Evolutionary conservation across 768 basidiomycete species (phyloP), one percentile per base, ranked within the genome.

Genomic region (Imleria badia): DNA sequence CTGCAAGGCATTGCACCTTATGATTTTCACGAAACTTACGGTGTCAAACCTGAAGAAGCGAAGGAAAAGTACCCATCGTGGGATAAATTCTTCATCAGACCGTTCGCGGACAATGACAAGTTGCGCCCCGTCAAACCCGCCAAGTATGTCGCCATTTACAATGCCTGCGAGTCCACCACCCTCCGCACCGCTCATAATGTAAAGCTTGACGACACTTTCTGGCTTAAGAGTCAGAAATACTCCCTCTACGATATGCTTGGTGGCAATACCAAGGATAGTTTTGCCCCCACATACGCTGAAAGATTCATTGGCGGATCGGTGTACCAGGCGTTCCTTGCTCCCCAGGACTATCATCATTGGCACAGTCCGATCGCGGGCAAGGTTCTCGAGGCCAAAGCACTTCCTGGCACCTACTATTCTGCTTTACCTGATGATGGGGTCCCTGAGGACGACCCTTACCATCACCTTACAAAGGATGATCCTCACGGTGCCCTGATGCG

Each of bases 171-270:
- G 59, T 81, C 78, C 26, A 73, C 66, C 6, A 60, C 78, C 10
- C 76, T 80, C 63, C 54, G 52, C 40, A 46, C 17, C 66, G 73
- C 55, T 68, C n/a, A n/a, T n/a, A 59, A 78, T 43, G 75, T 82
- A 36, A 57, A 79, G 40, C 64, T 59, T 5, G 57, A 68, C 10
- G 81, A 83, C 42, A 62, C 62, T 19, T 85, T 86, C 68, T 86
- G 82, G 82, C 66, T 84, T 66, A 86, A 86, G 60, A 75, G 70
- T 8, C 73, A 85, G 58, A 74, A 76, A 0, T 86, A 86, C 69
- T 84, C 83, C 5, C 77, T 85, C 43, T 48, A 62, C 17, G 75
- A 84, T 61, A 82, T 85, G 72, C 75, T 86, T 13, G 67, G 73
- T n/a, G 35, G 51, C 13, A 6, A 39, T 17, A 15, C 43, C 26